These are phyloP conservation scores for Fusarium dimerum DNA, from an alignment of 2,329 filamentous ascomycete genomes.

Conservation along the genomic window DNA sequence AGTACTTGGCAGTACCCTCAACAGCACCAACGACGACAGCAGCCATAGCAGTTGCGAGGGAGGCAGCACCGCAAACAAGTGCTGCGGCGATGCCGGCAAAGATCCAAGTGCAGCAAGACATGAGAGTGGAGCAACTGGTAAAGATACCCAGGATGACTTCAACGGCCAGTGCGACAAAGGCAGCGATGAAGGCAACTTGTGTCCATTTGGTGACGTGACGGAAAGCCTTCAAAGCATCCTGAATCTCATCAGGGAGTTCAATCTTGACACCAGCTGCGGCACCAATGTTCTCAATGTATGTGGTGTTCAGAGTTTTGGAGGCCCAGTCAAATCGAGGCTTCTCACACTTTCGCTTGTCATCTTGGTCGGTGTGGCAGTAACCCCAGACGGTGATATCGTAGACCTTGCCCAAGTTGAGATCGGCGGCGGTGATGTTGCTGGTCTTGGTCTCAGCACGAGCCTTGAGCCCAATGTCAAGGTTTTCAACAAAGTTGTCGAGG, in stretches of 20 bases:
- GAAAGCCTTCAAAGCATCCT: constrained; percentile 71
- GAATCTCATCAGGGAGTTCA: constrained; percentile 67
- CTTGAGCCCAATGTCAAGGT: constrained; percentile 26
- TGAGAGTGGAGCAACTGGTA: constrained; percentile 78
- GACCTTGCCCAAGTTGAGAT: constrained; percentile 67
- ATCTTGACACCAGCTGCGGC: constrained; percentile 54
- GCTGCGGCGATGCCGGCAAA: constrained; percentile 63
- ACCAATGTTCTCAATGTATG: constrained; percentile 53
- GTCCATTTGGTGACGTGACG: constrained; percentile 77
- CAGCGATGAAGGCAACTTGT: constrained; percentile 76
- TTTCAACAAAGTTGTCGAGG: constrained; percentile 37
- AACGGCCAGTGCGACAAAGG: constrained; percentile 66
- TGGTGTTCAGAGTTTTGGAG: constrained; percentile 67
- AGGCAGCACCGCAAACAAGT: constrained; percentile 62
- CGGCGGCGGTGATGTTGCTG: constrained; percentile 56
- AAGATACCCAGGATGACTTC: constrained; percentile 80
- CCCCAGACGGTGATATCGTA: constrained; percentile 87
- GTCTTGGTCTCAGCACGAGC: constrained; percentile 24
- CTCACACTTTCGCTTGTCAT: constrained; percentile 64
- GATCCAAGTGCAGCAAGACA: constrained; percentile 81
- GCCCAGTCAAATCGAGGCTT: constrained; percentile 75
- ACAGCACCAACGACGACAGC: constrained; percentile 61
- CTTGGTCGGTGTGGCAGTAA: constrained; percentile 70
- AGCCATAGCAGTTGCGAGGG: constrained; percentile 75
- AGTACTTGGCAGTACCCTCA: constrained; percentile 61